Evolutionary conservation across 495 filamentous ascomycete genomes (phyloP).

Genomic region (Aspergillus kassunensis): DNA sequence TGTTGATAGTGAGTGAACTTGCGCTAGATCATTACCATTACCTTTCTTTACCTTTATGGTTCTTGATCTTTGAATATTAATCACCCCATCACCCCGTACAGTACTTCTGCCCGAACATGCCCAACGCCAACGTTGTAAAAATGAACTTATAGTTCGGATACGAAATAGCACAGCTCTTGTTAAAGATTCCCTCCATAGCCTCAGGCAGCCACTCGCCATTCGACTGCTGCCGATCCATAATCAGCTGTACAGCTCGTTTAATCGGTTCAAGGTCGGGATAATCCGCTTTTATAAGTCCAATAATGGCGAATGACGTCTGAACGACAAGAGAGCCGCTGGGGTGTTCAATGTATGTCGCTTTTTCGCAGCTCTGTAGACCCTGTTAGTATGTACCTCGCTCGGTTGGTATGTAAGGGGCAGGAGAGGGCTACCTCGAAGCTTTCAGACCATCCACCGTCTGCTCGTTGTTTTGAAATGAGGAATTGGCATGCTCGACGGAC

Average conservation of each 20-base stretch:
- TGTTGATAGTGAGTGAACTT: too few relatives aligned
- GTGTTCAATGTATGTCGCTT: constrained; percentile 4
- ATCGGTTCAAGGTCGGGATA: constrained; percentile 7
- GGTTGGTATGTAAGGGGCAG: not conserved
- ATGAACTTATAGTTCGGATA: constrained; percentile 14
- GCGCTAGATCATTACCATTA: too few relatives aligned
- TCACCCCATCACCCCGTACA: not conserved
- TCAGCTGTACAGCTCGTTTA: constrained; percentile 1
- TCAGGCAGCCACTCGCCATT: constrained; percentile 1
- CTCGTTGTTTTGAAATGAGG: constrained; percentile 17
- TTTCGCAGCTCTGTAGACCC: constrained; percentile 10
- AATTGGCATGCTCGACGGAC: constrained; percentile 18
- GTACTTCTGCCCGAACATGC: constrained; percentile 10
- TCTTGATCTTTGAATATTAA: too few relatives aligned
- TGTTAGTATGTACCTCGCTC: not conserved
- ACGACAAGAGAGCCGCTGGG: not conserved
- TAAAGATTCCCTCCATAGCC: constrained; percentile 5
- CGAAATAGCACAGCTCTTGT: constrained; percentile 8
- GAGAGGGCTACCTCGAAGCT: constrained; percentile 6
- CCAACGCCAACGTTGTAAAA: constrained; percentile 10
- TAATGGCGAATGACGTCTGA: not conserved
- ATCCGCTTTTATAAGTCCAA: constrained; percentile 5
- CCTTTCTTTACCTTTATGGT: too few relatives aligned
- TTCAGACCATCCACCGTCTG: constrained; percentile 24
- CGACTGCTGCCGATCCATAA: constrained; percentile 7